Evolutionary conservation across 345 rosid genomes (phyloP).

Genomic region (Salix brachista): DNA sequence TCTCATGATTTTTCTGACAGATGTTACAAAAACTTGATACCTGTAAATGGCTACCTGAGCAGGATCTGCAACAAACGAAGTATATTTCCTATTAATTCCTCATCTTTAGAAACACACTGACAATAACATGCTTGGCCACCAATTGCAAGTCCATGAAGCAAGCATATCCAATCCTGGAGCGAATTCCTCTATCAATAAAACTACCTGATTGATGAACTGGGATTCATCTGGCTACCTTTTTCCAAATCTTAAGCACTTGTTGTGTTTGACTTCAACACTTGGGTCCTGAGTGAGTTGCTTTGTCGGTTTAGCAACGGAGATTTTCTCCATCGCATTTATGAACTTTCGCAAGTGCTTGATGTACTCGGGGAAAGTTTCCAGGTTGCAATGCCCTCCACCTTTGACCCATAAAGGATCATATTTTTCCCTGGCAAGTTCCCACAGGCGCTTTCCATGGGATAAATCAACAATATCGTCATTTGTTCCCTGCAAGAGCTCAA

Average conservation of each 20-base stretch:
- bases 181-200: slow-evolving; percentile 3
- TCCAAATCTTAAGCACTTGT: slow-evolving; percentile 40
- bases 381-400: slow-evolving; percentile 98
- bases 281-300: slow-evolving; percentile 40
- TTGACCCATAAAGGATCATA: slow-evolving; percentile 94
- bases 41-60: neutral
- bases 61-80: slow-evolving; percentile 22
- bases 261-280: slow-evolving; percentile 61
- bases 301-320: slow-evolving; percentile 50
- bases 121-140: slow-evolving; percentile 10
- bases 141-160: slow-evolving; percentile 9
- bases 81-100: slow-evolving; percentile 14
- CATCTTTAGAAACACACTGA: slow-evolving; percentile 8
- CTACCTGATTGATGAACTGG: slow-evolving; percentile 6
- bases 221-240: slow-evolving; percentile 35
- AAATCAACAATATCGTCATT: slow-evolving; percentile 81
- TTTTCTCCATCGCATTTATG: slow-evolving; percentile 87
- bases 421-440: slow-evolving; percentile 91
- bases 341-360: slow-evolving; percentile 79
- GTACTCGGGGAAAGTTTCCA: slow-evolving; percentile 89
- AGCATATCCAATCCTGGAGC: slow-evolving; percentile 1
- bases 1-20: neutral
- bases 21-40: slow-evolving; percentile 6
- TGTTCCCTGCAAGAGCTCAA: slow-evolving; percentile 67
- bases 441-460: slow-evolving; percentile 83